Evolutionary conservation across 208 protist genomes (phyloP).

Genomic region (Vickermania ingenoplastis): DNA sequence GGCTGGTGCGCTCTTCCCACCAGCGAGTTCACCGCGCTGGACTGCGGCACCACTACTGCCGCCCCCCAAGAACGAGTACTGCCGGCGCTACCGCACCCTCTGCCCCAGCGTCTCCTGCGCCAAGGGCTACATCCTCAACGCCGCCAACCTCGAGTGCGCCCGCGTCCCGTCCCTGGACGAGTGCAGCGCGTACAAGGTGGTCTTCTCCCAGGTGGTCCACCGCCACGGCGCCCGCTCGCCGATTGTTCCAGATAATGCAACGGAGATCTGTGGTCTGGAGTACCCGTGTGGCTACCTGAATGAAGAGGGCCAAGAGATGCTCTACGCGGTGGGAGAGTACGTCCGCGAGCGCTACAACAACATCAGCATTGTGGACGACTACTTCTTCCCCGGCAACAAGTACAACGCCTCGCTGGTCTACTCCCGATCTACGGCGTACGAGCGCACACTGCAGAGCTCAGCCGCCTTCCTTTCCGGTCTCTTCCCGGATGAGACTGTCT

Average conservation of each 20-base stretch:
- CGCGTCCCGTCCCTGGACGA: not conserved
- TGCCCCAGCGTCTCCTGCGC: constrained; percentile 27
- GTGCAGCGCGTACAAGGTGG: not conserved
- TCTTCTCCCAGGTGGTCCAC: not conserved
- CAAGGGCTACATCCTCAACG: constrained; percentile 13
- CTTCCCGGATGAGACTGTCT: constrained; percentile 9
- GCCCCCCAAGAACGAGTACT: constrained; percentile 17
- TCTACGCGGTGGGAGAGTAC: constrained; percentile 6
- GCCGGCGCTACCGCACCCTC: constrained; percentile 27
- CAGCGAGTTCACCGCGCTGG: not conserved
- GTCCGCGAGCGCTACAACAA: constrained; percentile 10
- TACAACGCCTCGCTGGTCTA: constrained; percentile 11
- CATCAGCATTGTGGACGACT: not conserved
- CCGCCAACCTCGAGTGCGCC: constrained; percentile 26
- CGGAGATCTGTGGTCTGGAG: not conserved
- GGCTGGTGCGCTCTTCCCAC: constrained; percentile 12
- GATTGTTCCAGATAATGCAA: not conserved
- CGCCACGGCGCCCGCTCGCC: not conserved
- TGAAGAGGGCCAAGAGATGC: not conserved
- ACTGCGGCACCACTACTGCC: not conserved
- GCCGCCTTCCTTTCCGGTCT: constrained; percentile 12
- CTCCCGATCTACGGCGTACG: constrained; percentile 13
- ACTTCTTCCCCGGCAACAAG: no score
- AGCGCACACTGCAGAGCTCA: constrained; percentile 16
- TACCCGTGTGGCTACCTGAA: not conserved